Conservation (phyloP, 2,329 filamentous ascomycete genomes). For the Ascochyta koolunga region DNA sequence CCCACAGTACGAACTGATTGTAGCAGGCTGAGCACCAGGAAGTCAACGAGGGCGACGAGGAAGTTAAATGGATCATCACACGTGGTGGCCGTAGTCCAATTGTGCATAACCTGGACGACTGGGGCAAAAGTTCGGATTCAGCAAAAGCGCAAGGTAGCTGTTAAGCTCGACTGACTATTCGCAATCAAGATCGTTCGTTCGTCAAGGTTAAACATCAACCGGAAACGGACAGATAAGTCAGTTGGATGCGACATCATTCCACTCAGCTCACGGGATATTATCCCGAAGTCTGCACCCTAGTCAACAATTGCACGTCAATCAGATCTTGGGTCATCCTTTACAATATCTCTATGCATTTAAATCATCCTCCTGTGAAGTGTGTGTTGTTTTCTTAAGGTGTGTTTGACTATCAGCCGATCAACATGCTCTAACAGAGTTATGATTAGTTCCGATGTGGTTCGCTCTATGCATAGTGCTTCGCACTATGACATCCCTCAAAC, state of each 20-base stretch:
- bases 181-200: not conserved
- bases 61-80: constrained; percentile 70
- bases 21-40: constrained; percentile 68
- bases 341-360: not conserved
- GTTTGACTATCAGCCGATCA: constrained; percentile 4
- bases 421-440: constrained; percentile 10
- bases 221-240: not conserved
- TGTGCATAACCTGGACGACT: constrained; percentile 67
- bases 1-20: not conserved
- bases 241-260: not conserved
- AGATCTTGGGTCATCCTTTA: no score
- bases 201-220: not conserved
- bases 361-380: not conserved
- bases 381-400: not conserved
- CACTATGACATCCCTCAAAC: not conserved
- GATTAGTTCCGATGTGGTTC: constrained; percentile 13
- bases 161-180: not conserved
- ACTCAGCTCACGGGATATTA: not conserved
- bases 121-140: constrained; percentile 54
- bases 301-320: not conserved
- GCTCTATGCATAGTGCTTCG: not conserved
- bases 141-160: constrained; percentile 1
- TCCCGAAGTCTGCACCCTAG: not conserved
- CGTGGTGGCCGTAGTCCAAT: constrained; percentile 66
- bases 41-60: constrained; percentile 68